A percentile compares a stretch with the other conserved stretches of the same genome.
Evolutionary conservation across 2,329 filamentous ascomycete genomes (phyloP).

Genomic region (Hypoxylon sp.): DNA sequence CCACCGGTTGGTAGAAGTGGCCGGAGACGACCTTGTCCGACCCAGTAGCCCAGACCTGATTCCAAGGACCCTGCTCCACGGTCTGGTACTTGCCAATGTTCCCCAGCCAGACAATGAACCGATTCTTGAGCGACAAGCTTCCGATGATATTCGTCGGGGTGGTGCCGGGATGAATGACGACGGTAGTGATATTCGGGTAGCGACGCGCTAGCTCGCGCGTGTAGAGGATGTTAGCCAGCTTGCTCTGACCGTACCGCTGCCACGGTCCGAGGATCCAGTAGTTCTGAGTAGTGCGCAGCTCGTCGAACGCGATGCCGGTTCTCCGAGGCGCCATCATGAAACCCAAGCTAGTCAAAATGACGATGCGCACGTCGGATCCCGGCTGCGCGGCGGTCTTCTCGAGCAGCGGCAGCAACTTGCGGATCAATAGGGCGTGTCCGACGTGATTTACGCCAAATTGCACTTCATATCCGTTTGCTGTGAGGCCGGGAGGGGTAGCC

Average conservation of each 20-base stretch:
- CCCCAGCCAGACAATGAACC: background rate
- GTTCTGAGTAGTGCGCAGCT: conserved; percentile 10
- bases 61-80: conserved; percentile 1
- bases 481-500: background rate
- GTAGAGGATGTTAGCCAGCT: conserved; percentile 33
- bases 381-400: conserved; percentile 10
- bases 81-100: conserved; percentile 12
- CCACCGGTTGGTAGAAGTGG: conserved; percentile 21
- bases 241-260: conserved; percentile 32
- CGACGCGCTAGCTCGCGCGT: conserved; percentile 26
- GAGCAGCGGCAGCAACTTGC: conserved; percentile 30
- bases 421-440: conserved; percentile 45
- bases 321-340: background rate
- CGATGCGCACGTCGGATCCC: conserved; percentile 1
- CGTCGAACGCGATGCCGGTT: conserved; percentile 22
- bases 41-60: conserved; percentile 1
- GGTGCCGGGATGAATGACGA: conserved; percentile 22
- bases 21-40: conserved; percentile 10
- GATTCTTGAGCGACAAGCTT: background rate
- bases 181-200: conserved; percentile 16
- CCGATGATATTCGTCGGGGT: background rate
- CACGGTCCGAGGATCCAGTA: too few species aligned
- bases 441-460: conserved; percentile 32
- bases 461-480: conserved; percentile 28
- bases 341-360: conserved; percentile 21